Base-by-base conservation (phyloP, 139 green algal genomes). In the Raphidocelis subcapitata region DNA sequence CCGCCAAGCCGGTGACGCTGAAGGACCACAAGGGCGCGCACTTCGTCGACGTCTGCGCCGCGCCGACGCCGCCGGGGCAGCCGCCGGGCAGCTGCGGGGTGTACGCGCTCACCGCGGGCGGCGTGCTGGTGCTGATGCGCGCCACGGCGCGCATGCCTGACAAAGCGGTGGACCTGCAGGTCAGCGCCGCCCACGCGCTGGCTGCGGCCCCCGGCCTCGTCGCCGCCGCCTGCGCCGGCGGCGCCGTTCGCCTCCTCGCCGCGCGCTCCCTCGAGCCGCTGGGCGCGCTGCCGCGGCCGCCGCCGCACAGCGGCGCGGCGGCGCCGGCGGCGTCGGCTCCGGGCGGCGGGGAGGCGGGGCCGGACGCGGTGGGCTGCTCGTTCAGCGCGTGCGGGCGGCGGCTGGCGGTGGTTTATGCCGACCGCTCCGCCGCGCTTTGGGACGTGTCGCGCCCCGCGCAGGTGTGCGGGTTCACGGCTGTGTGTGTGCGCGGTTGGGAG, bases 401-500 rank as follows among this genome's bases (percentile, higher is more conserved):
- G 32, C 75, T 89, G 56, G 56, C 79, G 31, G 84, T 87, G 51
- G 68, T 61, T 29, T 89, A 89, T 74, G 64, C 69, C 1, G 84
- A 89, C 71, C 55, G 69, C 10, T 70, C 31, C 36, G 37, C 86
- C 20, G 36, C 84, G 24, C 33, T 88, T 4, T 88, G 83, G 83
- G 77, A 84, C 59, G 62, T 88, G 29, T 28, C 67, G 28, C n/a
- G 79, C 56, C 29, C 61, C 24, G 31, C 46, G 29, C 57, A 78
- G 69, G 76, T 77, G 35, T 29, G 55, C 15, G 24, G 8, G 3
- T 51, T 33, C 24, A 28, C 24, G 5, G 41, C 68, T 21, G 32
- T 29, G 10, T 36, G 28, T 2, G 28, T 46, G 18, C 65, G n/a
- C 47, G 51, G 28, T 33, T 24, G 51, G 32, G 55, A 54, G 3